Conservation (phyloP, 345 rosid species). For the Eucalyptus albens region DNA sequence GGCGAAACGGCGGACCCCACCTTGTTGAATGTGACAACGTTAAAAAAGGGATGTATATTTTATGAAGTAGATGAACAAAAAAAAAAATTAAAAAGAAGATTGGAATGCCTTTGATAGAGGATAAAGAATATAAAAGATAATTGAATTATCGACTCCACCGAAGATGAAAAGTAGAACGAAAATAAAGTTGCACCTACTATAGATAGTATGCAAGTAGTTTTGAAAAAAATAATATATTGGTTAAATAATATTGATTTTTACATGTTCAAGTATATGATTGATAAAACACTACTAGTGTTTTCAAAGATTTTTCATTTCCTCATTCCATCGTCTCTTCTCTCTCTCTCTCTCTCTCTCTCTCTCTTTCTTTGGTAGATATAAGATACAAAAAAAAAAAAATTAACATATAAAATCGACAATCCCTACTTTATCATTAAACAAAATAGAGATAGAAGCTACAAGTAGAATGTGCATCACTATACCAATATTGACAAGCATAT, state of each 20-base stretch:
- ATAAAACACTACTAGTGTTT: neutral
- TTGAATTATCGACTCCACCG: neutral
- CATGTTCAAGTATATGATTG: neutral
- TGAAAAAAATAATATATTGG: neutral
- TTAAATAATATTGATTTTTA: neutral
- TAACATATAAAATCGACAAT: too few relatives aligned
- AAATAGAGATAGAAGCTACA: too few relatives aligned
- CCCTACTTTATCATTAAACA: fast-evolving
- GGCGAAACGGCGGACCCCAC: neutral
- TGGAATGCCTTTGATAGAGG: neutral
- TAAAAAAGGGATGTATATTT: neutral
- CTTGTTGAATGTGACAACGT: too few relatives aligned
- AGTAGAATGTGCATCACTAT: too few relatives aligned
- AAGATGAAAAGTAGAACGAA: neutral
- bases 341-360: neutral
- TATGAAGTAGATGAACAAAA: neutral
- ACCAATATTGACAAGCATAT: too few relatives aligned
- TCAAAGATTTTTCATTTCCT: neutral
- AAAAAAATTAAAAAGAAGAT: neutral
- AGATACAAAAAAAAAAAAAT: fast-evolving
- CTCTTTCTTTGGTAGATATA: fast-evolving
- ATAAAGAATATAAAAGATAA: neutral
- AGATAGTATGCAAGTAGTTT: neutral
- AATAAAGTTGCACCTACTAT: neutral
- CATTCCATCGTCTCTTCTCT: neutral